Percentiles rank a stretch among this genome's conserved stretches.
phyloP scores from a whole-genome alignment of 2,329 filamentous ascomycete genomes.

The Pseudocercospora macadamiae region DNA sequence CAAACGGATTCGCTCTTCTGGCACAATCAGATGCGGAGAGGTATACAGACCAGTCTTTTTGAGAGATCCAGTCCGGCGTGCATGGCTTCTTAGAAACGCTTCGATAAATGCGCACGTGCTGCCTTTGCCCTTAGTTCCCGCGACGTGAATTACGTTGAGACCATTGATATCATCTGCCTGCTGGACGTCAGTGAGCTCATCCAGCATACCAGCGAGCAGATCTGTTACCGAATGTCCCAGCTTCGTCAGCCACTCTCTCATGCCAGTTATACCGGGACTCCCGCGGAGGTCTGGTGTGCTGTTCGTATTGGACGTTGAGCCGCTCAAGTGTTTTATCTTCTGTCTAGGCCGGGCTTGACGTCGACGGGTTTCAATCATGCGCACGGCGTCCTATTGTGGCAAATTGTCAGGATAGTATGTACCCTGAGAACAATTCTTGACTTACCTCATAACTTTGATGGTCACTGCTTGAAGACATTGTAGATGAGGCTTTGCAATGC shows the following conservation, averaged over 20 bases:
- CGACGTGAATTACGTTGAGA: conserved; percentile 69
- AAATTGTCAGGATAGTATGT: not conserved
- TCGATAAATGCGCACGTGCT: conserved; percentile 82
- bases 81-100: conserved; percentile 63
- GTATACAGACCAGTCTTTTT: conserved; percentile 72
- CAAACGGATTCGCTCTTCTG: conserved; percentile 81
- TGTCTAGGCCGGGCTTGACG: not conserved
- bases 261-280: conserved; percentile 29
- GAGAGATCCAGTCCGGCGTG: conserved; percentile 48
- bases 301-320: not conserved
- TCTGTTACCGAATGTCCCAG: conserved; percentile 28
- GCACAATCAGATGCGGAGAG: conserved; percentile 79
- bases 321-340: not conserved
- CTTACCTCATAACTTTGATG: not conserved
- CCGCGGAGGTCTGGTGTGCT: conserved; percentile 23
- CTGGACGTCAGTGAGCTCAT: not conserved
- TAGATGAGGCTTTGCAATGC: not conserved
- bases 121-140: conserved; percentile 93
- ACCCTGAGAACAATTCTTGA: not conserved
- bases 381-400: not conserved
- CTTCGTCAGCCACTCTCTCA: conserved; percentile 29
- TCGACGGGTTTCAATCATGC: not conserved
- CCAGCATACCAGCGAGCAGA: not conserved
- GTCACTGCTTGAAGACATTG: not conserved
- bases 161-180: conserved; percentile 26